phyloP scores from a whole-genome alignment of 1,284 basidiomycete genomes.

The Polyporus tsugae region DNA sequence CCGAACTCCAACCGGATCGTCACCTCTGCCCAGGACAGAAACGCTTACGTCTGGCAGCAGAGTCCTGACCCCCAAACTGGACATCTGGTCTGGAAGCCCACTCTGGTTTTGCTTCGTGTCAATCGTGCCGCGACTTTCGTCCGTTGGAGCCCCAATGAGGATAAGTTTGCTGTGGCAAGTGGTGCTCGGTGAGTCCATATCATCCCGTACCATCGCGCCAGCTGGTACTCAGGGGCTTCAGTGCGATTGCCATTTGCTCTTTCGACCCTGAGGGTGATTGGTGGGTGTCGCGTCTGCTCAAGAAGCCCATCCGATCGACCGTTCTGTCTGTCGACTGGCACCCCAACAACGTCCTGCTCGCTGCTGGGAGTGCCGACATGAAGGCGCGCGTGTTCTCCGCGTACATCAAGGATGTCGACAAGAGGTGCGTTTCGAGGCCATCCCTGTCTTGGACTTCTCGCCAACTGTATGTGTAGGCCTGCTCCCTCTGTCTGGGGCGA shows the following conservation, averaged over 20 bases:
- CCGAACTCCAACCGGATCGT: constrained; percentile 97
- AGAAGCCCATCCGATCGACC: constrained; percentile 86
- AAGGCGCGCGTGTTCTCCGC: constrained; percentile 98
- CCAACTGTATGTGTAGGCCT: constrained; percentile 61
- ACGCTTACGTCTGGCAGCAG: constrained; percentile 98
- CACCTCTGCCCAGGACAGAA: constrained; percentile 97
- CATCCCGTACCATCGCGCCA: not conserved
- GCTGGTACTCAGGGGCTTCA: constrained; percentile 38
- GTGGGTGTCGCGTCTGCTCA: constrained; percentile 98
- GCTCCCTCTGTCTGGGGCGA: constrained; percentile 95
- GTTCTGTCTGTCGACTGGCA: constrained; percentile 98
- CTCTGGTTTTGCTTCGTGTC: constrained; percentile 94
- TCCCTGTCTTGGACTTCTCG: not conserved
- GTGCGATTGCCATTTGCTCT: constrained; percentile 93
- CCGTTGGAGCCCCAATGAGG: constrained; percentile 96
- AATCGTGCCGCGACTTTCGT: constrained; percentile 97
- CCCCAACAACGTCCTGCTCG: constrained; percentile 91
- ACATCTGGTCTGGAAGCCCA: constrained; percentile 89
- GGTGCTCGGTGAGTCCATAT: constrained; percentile 81
- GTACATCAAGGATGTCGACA: constrained; percentile 94
- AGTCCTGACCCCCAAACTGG: constrained; percentile 77
- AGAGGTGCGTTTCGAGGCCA: constrained; percentile 61
- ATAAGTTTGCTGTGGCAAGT: constrained; percentile 98
- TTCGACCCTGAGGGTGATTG: constrained; percentile 98
- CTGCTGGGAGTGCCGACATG: constrained; percentile 94